A percentile compares a stretch with the other conserved stretches of the same genome.
phyloP scores from a whole-genome alignment of 306 rosid genomes.

The Cicer pinnatifidum region DNA sequence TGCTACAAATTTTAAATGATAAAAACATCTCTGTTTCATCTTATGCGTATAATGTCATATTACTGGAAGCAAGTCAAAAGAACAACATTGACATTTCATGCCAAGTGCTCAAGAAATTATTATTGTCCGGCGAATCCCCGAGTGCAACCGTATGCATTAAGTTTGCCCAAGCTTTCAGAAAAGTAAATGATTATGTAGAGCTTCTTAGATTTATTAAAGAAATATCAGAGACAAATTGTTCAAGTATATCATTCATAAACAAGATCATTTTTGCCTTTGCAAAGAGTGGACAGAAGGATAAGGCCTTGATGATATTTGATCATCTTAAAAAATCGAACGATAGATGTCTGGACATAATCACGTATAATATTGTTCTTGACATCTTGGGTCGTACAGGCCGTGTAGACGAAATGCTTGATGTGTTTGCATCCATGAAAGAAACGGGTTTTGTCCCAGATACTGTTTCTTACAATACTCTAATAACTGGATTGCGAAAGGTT shows the following conservation, averaged over 20 bases:
- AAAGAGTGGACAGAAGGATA: slow-evolving; percentile 68
- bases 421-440: slow-evolving; percentile 64
- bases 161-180: slow-evolving; percentile 66
- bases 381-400: slow-evolving; percentile 68
- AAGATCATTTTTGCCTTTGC: slow-evolving; percentile 66
- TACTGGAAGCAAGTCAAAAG: slow-evolving; percentile 63
- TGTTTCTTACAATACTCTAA: slow-evolving; percentile 72
- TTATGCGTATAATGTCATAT: slow-evolving; percentile 48
- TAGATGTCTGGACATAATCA: slow-evolving; percentile 56
- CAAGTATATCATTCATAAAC: slow-evolving; percentile 60
- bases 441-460: slow-evolving; percentile 61
- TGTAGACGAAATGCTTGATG: slow-evolving; percentile 59
- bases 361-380: slow-evolving; percentile 74
- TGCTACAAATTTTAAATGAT: slow-evolving; percentile 54
- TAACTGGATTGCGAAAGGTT: slow-evolving; percentile 69
- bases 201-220: slow-evolving; percentile 56
- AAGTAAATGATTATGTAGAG: slow-evolving; percentile 49
- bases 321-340: slow-evolving; percentile 51
- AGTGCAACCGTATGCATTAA: slow-evolving; percentile 56
- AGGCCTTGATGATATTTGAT: slow-evolving; percentile 66
- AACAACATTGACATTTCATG: slow-evolving; percentile 56
- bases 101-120: slow-evolving; percentile 60
- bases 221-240: slow-evolving; percentile 51
- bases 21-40: slow-evolving; percentile 49
- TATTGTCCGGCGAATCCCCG: slow-evolving; percentile 47